Conservation (phyloP, 345 rosid genomes). For the Moricandia moricandioides region DNA sequence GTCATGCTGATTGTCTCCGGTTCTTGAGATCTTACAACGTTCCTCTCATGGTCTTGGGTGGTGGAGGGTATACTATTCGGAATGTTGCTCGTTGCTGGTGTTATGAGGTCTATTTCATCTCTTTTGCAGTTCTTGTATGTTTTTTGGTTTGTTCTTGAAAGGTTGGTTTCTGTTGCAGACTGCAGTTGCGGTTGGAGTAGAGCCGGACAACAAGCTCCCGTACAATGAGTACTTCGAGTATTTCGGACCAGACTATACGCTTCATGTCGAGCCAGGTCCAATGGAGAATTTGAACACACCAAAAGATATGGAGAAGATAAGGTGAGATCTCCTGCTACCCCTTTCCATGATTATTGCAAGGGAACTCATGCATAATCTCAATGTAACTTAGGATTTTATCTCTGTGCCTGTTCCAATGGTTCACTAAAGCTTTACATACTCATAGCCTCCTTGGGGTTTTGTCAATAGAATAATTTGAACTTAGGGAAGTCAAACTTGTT, state of each 20-base stretch:
- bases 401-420: not conserved
- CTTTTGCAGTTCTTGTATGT: not conserved
- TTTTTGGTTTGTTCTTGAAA: constrained; percentile 24
- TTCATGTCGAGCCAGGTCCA: constrained; percentile 74
- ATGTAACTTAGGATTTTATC: no score
- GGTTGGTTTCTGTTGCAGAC: constrained; percentile 52
- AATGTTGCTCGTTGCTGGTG: constrained; percentile 99
- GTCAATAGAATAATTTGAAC: not conserved
- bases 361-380: no score
- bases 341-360: not conserved
- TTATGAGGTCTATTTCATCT: constrained; percentile 66
- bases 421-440: constrained; percentile 10
- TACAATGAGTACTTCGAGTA: constrained; percentile 93
- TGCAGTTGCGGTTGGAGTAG: constrained; percentile 95
- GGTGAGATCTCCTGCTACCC: constrained; percentile 41
- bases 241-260: constrained; percentile 94
- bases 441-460: not conserved
- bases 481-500: constrained; percentile 11
- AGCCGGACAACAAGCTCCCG: constrained; percentile 90
- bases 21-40: constrained; percentile 88
- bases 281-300: constrained; percentile 82
- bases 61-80: constrained; percentile 96
- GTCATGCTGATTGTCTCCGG: constrained; percentile 95
- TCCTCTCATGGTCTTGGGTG: constrained; percentile 96
- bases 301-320: constrained; percentile 84